Conservation (phyloP, 169 alveolate species). For the Plasmodium gonderi region DNA sequence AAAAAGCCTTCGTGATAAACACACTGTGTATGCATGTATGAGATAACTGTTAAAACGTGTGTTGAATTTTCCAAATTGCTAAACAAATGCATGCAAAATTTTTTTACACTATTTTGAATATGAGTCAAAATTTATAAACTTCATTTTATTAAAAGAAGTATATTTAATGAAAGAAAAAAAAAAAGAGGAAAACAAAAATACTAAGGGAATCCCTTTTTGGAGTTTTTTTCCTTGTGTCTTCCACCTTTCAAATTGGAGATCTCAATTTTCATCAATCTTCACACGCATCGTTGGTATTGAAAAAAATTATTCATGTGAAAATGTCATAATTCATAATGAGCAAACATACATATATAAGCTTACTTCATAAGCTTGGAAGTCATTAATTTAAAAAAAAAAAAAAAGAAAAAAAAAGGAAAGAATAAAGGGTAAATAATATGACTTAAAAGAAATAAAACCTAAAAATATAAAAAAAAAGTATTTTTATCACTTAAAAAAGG, state of each 20-base stretch:
- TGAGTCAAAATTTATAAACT: no score
- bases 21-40: neutral
- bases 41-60: neutral
- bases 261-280: neutral
- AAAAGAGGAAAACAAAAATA: neutral
- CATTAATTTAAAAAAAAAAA: neutral
- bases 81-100: no score
- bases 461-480: neutral
- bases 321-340: neutral
- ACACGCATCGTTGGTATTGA: neutral
- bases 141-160: neutral
- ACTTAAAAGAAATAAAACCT: neutral
- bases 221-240: neutral
- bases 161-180: neutral
- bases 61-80: neutral
- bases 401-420: neutral
- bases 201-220: neutral
- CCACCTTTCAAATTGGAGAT: neutral
- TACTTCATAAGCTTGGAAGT: neutral
- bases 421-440: neutral
- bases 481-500: constrained; percentile 4
- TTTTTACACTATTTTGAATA: no score
- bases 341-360: neutral
- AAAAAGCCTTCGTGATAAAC: neutral
- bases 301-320: neutral